Base-by-base conservation (phyloP, 371 early-diverging fungal species). In the Actinomortierella wolfii region DNA sequence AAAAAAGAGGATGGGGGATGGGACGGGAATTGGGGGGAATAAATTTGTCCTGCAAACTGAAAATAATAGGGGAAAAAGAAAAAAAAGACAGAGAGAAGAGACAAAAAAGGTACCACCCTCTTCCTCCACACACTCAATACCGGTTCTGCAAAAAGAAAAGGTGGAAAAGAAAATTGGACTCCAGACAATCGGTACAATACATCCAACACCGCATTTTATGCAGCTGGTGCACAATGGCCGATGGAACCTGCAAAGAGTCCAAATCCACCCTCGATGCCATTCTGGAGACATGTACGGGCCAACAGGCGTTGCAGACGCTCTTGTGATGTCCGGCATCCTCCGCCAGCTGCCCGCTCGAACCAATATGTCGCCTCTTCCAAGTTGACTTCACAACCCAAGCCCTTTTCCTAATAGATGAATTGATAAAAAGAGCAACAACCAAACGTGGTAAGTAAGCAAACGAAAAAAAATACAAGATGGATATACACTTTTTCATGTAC, bases 331-430 rank as follows among this genome's bases (percentile, higher is more conserved):
- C 83, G 71, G 70, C 85, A 84, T n/a, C 85, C 85, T 50, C 61
- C 61, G 7, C 61, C 65, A 2, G 90, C 88, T 24, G 91, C 91
- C 21, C 83, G 81, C 59, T 84, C 83, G 61, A 89, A 90, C 88
- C 89, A 91, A 25, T 68, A 41, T 1, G 85, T 79, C 8, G 92
- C 89, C 58, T 83, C 79, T 29, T 76, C 76, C 29, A 86, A 59
- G 58, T 91, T 79, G 29, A 79, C 78, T 17, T 78, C 67, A 44
- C 85, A 84, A 4, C 91, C 90, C 26, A 85, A 62, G 13, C 92
- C 93, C 58, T 89, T 85, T 63, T 88, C 89, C 60, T 79, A 81
- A n/a, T n/a, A n/a, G n/a, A n/a, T n/a, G n/a, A n/a, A n/a, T n/a
- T n/a, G n/a, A n/a, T n/a, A n/a, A n/a, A n/a, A n/a, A n/a, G n/a